Conservation (phyloP, 2,329 filamentous ascomycete species). For the Pseudodiploospora longispora region DNA sequence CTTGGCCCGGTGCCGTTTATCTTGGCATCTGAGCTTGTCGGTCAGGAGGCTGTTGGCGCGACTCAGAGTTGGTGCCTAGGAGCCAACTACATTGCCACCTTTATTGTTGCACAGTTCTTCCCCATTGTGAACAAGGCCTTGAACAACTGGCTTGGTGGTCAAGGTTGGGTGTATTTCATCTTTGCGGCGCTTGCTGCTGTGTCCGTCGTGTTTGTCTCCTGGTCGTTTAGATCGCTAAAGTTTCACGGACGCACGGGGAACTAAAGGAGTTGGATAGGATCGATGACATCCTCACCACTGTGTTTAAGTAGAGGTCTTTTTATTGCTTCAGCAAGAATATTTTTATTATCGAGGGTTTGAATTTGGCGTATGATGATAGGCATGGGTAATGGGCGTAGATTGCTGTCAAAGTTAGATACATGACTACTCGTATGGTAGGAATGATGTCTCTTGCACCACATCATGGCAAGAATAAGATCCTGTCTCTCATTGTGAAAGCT, state of each 20-base stretch:
- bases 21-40: conserved; percentile 82
- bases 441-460: too few species aligned
- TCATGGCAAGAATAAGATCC: too few species aligned
- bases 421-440: too few species aligned
- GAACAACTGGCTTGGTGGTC: conserved; percentile 53
- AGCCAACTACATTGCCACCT: conserved; percentile 85
- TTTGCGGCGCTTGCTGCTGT: conserved; percentile 68
- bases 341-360: too few species aligned
- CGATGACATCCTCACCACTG: too few species aligned
- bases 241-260: conserved; percentile 8
- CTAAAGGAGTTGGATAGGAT: not conserved
- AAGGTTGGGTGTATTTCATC: conserved; percentile 85
- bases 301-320: too few species aligned
- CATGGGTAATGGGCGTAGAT: too few species aligned
- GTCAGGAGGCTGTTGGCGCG: conserved; percentile 81
- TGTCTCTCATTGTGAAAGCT: too few species aligned
- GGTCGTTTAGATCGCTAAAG: conserved; percentile 8
- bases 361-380: too few species aligned
- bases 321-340: too few species aligned
- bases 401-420: too few species aligned
- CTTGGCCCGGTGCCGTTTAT: conserved; percentile 94
- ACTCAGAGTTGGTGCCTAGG: conserved; percentile 83
- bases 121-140: conserved; percentile 73
- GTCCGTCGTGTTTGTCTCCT: conserved; percentile 63
- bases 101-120: conserved; percentile 91